A percentile compares a stretch with the other conserved stretches of the same genome.
phyloP scores from a whole-genome alignment of 2,329 filamentous ascomycete species.

The Dothistroma pini region DNA sequence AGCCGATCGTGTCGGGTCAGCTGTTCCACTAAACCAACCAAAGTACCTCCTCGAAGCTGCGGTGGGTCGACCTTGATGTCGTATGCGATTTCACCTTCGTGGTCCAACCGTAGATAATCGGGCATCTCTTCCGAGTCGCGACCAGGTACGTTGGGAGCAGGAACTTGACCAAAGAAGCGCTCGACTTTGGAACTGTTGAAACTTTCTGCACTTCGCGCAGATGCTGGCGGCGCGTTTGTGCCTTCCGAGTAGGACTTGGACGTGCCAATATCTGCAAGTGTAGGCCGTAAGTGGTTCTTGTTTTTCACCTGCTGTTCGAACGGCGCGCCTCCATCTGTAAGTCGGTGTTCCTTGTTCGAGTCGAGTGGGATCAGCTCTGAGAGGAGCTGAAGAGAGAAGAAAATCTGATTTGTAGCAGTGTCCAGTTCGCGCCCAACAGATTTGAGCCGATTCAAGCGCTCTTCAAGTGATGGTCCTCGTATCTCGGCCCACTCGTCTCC shows the following conservation, averaged over 20 bases:
- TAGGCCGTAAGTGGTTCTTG: constrained; percentile 46
- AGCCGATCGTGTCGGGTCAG: constrained; percentile 93
- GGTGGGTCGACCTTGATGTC: constrained; percentile 75
- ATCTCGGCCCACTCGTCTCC: constrained; percentile 94
- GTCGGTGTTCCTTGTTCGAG: constrained; percentile 35
- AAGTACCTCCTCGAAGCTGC: constrained; percentile 80
- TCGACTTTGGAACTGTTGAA: constrained; percentile 47
- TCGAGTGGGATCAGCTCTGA: constrained; percentile 69
- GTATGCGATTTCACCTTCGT: constrained; percentile 85
- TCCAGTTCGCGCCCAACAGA: constrained; percentile 76
- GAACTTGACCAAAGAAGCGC: constrained; percentile 52
- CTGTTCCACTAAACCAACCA: constrained; percentile 87
- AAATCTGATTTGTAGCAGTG: constrained; percentile 79
- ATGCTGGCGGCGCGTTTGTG: constrained; percentile 25
- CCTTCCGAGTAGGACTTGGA: constrained; percentile 66
- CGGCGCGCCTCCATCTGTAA: constrained; percentile 34
- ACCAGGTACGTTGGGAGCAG: constrained; percentile 42
- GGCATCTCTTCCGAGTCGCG: constrained; percentile 69
- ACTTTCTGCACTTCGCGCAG: constrained; percentile 17
- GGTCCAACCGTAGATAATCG: constrained; percentile 78
- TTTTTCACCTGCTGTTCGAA: constrained; percentile 30
- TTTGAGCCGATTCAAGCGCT: constrained; percentile 75
- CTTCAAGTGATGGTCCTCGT: constrained; percentile 85
- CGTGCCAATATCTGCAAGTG: constrained; percentile 53
- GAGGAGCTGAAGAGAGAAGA: constrained; percentile 80